A percentile compares a stretch with the other conserved stretches of the same genome.
phyloP scores from a whole-genome alignment of 2,329 filamentous ascomycete genomes.

The Epichloe gansuensis region DNA sequence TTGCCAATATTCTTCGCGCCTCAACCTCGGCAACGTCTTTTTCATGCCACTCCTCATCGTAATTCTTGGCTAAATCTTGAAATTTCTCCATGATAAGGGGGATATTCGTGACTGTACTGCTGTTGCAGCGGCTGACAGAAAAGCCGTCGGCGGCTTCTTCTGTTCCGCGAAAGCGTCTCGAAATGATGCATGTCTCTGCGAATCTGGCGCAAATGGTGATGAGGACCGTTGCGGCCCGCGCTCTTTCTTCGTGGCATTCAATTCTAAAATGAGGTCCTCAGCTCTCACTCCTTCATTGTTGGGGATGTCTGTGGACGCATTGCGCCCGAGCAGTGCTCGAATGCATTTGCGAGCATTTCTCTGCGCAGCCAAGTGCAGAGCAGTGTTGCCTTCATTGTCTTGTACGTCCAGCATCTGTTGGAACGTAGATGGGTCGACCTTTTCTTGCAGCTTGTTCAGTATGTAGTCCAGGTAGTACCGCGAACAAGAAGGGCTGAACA shows the following conservation, averaged over 20 bases:
- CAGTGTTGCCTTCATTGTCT: conserved; percentile 82
- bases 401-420: conserved; percentile 69
- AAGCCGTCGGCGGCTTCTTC: conserved; percentile 29
- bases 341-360: conserved; percentile 84
- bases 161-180: conserved; percentile 35
- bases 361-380: conserved; percentile 61
- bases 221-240: conserved; percentile 65
- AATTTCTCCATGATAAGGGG: conserved; percentile 61
- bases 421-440: conserved; percentile 62
- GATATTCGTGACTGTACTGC: conserved; percentile 58
- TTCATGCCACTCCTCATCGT: conserved; percentile 64
- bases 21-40: conserved; percentile 60
- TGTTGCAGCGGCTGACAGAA: conserved; percentile 54
- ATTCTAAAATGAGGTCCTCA: conserved; percentile 67
- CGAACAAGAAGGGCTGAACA: conserved; percentile 75
- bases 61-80: conserved; percentile 54
- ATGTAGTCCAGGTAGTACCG: conserved; percentile 90
- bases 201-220: conserved; percentile 54
- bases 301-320: conserved; percentile 69
- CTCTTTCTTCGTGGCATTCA: conserved; percentile 58
- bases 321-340: conserved; percentile 64
- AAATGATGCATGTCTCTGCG: conserved; percentile 42
- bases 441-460: conserved; percentile 73
- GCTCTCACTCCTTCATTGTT: conserved; percentile 76
- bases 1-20: conserved; percentile 51